Base-by-base conservation (phyloP, 2,329 filamentous ascomycete species). In the Colletotrichum karsti region DNA sequence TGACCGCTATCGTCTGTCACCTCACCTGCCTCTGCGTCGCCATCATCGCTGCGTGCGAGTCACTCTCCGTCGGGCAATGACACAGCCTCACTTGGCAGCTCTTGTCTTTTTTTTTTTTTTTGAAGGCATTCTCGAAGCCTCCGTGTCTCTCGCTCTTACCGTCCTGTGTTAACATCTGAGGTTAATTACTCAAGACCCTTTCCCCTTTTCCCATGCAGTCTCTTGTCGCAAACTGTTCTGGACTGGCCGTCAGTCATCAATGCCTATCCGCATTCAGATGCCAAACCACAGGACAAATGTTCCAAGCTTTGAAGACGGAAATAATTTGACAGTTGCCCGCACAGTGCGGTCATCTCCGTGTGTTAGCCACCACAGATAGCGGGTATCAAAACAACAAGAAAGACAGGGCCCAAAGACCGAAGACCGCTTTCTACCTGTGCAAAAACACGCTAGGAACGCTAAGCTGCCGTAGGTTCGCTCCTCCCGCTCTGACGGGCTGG, bases 401-500 rank as follows among this genome's bases (percentile, higher is more conserved):
- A 53, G 37, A 28, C 37, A 54, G 37, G 48, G 15, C 22, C 13
- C 35, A 35, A 33, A 33, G 63, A 50, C 35, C 42, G 57, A 63
- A 42, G 42, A 30, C 63, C 44, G 59, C 63, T 37, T 63, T 42
- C 58, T 63, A 39, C 48, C 50, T 56, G 33, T 63, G 63, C 37
- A 35, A 37, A 18, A 22, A 18, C 9, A 24, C 63, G 57, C 63
- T 57, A 63, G 35, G 13, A 20, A 51, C 58, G 35, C 58, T 57
- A 57, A 51, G 39, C 9, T 63, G 59, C 63, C 20, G 50, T 51
- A 56, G 42, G 30, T 58, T 35, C 51, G 42, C 58, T 67, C 58
- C 63, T 67, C 58, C 63, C 63, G 63, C 62, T 61, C 62, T 65
- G 62, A 65, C 37, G 56, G 46, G 46, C 56, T 65, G 56, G 62